These are phyloP conservation scores for Debaryomyces robertsiae DNA, from an alignment of 1,139 yeast species.

Conservation along the genomic window DNA sequence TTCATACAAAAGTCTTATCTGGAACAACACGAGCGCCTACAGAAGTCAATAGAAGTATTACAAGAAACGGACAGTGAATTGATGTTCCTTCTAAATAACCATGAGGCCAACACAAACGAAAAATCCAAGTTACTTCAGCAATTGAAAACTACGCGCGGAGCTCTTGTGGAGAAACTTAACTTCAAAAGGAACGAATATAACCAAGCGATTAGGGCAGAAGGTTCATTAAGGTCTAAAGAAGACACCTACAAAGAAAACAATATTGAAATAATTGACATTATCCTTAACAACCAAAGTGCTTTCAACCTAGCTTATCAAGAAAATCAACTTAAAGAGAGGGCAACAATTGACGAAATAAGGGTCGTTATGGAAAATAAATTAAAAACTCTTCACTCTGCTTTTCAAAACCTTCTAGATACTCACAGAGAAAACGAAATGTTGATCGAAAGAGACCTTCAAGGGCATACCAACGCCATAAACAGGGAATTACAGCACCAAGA, in stretches of 20 bases:
- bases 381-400: not conserved
- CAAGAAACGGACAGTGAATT: constrained; percentile 55
- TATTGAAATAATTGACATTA: constrained; percentile 1
- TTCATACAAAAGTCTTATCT: constrained; percentile 46
- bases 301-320: constrained; percentile 3
- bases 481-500: constrained; percentile 45
- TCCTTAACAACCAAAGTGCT: not conserved
- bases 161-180: constrained; percentile 21
- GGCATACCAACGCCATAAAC: constrained; percentile 35
- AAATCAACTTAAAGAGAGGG: constrained; percentile 13
- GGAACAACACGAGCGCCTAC: constrained; percentile 54
- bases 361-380: constrained; percentile 6
- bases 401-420: constrained; percentile 2
- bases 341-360: constrained; percentile 15
- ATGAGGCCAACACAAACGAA: constrained; percentile 46
- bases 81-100: constrained; percentile 52
- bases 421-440: constrained; percentile 6
- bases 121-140: constrained; percentile 32
- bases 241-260: constrained; percentile 21
- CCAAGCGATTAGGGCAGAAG: constrained; percentile 52
- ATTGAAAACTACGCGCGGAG: constrained; percentile 15
- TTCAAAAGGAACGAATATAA: constrained; percentile 38
- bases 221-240: constrained; percentile 58
- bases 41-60: constrained; percentile 46
- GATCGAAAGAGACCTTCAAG: constrained; percentile 16